Evolutionary conservation across 345 rosid genomes (phyloP), one percentile per base, ranked within the genome.

Genomic region (Lenwebbia sp.): DNA sequence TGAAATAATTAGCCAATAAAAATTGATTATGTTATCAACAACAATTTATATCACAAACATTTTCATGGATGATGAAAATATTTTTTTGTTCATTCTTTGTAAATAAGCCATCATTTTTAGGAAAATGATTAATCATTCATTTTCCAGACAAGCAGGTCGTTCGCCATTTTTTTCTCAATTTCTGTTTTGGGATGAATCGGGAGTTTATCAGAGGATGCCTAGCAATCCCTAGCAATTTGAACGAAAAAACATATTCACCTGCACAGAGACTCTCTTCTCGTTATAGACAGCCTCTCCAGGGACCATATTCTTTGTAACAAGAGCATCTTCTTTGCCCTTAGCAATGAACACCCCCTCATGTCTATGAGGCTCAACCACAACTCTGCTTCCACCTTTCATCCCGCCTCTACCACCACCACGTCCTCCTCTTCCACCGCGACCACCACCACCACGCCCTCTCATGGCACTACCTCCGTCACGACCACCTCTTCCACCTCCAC

Each of bases 221-320:
- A 37, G 74, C 28, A 76, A 26, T 14, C 75, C 6, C 44, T 17
- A 44, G 11, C 54, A 22, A 30, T 25, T 41, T 10, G 30, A n/a
- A 7, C 53, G 4, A 23, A 84, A 7, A 49, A 37, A 86, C 44
- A 14, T 62, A 10, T 37, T 23, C 55, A 96, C 99, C 99, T 93
- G 99, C 28, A 95, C 96, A 76, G 99, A 83, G 85, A 97, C 87
- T 78, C 98, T 92, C 95, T 95, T 97, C 93, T 97, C 97, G 53
- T 94, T 96, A 92, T 97, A 95, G n/a, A 97, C 99, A 83, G 98
- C 96, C 82, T 94, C 99, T 3, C 98, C 98, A 82, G 99, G 96
- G 33, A 95, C 99, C 87, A 97, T 85, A 86, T 97, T 96, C 91
- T 92, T 97, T 14, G 99, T 97, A 14, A 94, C 98, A 86, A 96